Conservation (phyloP, 78 protist species). For the Capsaspora owczarzaki region DNA sequence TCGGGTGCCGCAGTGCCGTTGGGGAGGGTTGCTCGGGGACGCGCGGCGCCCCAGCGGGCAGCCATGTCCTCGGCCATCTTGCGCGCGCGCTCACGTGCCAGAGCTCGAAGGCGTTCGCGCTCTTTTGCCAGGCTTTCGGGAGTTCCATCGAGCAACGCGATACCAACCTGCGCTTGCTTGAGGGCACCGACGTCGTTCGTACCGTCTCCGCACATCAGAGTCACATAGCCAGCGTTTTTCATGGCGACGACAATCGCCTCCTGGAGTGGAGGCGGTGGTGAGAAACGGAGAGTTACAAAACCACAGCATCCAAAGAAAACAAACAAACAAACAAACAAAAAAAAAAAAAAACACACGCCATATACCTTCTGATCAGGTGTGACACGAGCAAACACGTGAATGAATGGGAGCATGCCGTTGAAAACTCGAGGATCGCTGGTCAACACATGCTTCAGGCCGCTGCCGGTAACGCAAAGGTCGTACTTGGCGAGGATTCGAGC, state of each 20-base stretch:
- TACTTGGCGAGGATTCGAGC: background rate
- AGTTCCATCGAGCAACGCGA: slow-evolving; percentile 48
- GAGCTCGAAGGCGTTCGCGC: too few relatives aligned
- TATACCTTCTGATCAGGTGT: slow-evolving; percentile 75
- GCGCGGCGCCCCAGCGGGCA: too few relatives aligned
- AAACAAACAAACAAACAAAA: background rate
- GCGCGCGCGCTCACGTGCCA: too few relatives aligned
- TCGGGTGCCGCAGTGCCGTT: too few relatives aligned
- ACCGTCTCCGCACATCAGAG: slow-evolving; percentile 99
- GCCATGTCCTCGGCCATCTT: too few relatives aligned
- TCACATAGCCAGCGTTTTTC: slow-evolving; percentile 40
- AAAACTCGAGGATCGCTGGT: too few relatives aligned
- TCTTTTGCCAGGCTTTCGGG: too few relatives aligned
- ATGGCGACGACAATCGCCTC: slow-evolving; percentile 29
- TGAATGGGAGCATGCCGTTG: slow-evolving; percentile 10
- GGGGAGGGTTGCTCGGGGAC: too few relatives aligned
- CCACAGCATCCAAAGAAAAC: background rate
- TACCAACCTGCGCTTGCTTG: slow-evolving; percentile 95
- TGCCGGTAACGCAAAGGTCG: slow-evolving; percentile 49
- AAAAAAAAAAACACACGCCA: background rate
- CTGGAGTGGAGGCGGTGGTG: slow-evolving; percentile 12
- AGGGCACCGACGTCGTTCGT: slow-evolving; percentile 99
- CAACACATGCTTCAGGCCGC: background rate
- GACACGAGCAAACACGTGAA: slow-evolving; percentile 70
- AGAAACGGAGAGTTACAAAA: background rate